Base-by-base conservation (phyloP, 1,284 basidiomycete genomes). In the Naganishia cerealis region DNA sequence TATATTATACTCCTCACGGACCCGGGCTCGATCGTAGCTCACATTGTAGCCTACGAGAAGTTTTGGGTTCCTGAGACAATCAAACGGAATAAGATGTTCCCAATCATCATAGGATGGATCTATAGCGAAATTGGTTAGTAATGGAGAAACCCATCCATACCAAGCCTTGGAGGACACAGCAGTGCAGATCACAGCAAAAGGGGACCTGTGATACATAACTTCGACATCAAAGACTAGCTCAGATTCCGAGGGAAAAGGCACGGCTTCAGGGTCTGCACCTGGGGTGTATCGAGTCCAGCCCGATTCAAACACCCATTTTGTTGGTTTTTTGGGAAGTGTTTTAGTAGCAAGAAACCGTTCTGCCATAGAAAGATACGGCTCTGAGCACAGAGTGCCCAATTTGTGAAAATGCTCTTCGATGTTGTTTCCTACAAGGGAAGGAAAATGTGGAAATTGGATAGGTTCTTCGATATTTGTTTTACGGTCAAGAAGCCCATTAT, bases 111-210 rank as follows among this genome's bases (percentile, higher is more conserved):
- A 67, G 61, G 8, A 70, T 52, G 15, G 63, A 50, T 46, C 72
- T 5, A 68, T 29, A 38, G 57, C 43, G 16, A 65, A 12, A 56
- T 87, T 83, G 5, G 97, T 85, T 5, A 99, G 82, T 88, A 92
- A 95, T 0, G 95, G 95, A 0, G 91, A 94, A 68, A 97, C 86
- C 95, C 96, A 99, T 4, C 87, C 87, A 77, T 99, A 99, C 94
- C 95, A 99, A 0, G 88, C 89, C 42, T 87, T 87, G 18, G 85
- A 83, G 5, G 92, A 89, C 0, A 87, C 90, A 1, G 94, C 94
- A 67, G 89, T 91, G 0, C 96, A 94, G 85, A 99, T 90, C 75
- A 98, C 84, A 1, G 95, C 86, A 74, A 88, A 94, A 0, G 87
- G 87, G 54, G 90, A 88, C 69, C 91, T 85, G 43, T 86, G 85